Conservation (phyloP, 2,329 filamentous ascomycete genomes). For the Colletotrichum sp. region DNA sequence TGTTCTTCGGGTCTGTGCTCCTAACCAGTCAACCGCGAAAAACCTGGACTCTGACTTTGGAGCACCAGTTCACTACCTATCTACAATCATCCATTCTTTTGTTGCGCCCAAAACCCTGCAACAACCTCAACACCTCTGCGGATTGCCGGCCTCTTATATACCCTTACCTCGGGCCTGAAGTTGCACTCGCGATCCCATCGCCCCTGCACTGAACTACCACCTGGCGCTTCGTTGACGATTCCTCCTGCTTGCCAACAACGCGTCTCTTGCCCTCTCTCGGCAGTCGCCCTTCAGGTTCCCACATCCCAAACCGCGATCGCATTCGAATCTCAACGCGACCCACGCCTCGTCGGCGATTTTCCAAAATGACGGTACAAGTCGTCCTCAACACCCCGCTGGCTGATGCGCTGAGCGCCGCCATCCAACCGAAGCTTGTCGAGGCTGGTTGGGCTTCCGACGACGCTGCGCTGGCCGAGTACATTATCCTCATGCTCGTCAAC, state of each 20-base stretch:
- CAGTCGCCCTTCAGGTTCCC: neutral
- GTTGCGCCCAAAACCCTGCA: neutral
- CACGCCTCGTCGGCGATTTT: constrained; percentile 12
- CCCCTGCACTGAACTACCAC: neutral
- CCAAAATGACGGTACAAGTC: constrained; percentile 79
- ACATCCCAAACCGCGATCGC: neutral
- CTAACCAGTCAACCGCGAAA: neutral
- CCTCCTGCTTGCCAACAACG: neutral
- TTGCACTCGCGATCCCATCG: neutral
- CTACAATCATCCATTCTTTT: constrained; percentile 13
- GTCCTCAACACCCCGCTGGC: constrained; percentile 82
- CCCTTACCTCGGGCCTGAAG: neutral
- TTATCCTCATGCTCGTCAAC: constrained; percentile 96
- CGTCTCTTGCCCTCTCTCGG: neutral
- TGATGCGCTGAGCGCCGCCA: constrained; percentile 78
- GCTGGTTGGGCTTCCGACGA: constrained; percentile 91
- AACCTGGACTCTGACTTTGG: neutral
- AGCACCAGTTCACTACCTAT: neutral
- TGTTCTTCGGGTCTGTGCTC: neutral
- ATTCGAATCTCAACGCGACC: constrained; percentile 3
- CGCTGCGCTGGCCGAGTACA: constrained; percentile 90
- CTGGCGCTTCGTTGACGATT: neutral
- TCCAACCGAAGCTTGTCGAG: constrained; percentile 91
- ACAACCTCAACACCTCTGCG: neutral
- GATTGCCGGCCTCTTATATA: neutral